Base-by-base conservation (phyloP, 1,284 basidiomycete species). In the Moesziomyces sp. region DNA sequence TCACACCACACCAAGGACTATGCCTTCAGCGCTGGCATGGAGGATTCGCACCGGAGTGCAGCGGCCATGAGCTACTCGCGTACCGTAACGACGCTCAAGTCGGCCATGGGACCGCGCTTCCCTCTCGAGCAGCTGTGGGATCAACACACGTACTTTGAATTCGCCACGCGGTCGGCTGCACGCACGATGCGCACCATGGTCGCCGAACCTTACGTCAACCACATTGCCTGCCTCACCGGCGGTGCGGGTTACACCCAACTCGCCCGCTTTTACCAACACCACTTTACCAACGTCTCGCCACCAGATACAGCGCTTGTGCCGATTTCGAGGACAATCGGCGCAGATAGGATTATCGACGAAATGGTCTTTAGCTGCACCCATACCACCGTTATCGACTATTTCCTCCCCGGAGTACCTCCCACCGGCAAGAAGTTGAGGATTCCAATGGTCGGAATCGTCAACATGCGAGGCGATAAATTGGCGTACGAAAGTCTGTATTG, bases 181-280 rank as follows among this genome's bases (percentile, higher is more conserved):
- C 52, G 53, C 24, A 70, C 67, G 24, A 70, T 70, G 67, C 46
- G 48, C 11, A 64, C 67, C n/a, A 70, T 70, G 67, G 67, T 70
- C 3, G 44, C 57, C 0, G 50, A 70, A 16, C 67, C 61, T 10
- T 64, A 70, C 42, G 67, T 70, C 45, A 70, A 64, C 42, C 67
- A 70, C n/a, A 49, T 70, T 3, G 60, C 67, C 0, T 70, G 67
- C n/a, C 47, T 70, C 8, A 70, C 67, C 13, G 67, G 67, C 21
- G 67, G 67, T 11, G 57, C 67, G 14, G 67, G 61, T 1, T 63
- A 50, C 18, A 23, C 26, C 0, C 60, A 70, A 23, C 46, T 70
- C 3, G 57, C 60, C 0, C 45, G 61, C 3, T 70, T 70, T 35
- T 70, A 70, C 59, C 49, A 70, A 23, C 61, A 70, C 16, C 67